Conservation (phyloP, 2,329 filamentous ascomycete genomes). For the Monosporascus sp. region DNA sequence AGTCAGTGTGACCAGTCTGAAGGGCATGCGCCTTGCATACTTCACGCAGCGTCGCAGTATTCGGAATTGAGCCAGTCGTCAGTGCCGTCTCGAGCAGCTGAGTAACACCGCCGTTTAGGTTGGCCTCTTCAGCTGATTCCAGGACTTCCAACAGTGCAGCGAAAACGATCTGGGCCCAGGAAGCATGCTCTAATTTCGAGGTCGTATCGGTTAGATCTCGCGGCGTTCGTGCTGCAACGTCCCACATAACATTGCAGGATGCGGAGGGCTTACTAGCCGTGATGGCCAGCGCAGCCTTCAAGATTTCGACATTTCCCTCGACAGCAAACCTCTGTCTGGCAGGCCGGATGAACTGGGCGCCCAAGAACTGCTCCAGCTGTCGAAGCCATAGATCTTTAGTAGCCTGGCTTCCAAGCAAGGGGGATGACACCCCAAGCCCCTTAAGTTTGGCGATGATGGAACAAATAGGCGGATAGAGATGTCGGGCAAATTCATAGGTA, state of each 20-base stretch:
- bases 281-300: slow-evolving; percentile 36
- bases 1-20: slow-evolving; percentile 25
- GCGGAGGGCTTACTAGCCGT: slow-evolving; percentile 29
- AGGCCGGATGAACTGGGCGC: slow-evolving; percentile 46
- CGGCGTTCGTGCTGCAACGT: slow-evolving; percentile 20
- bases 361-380: slow-evolving; percentile 44
- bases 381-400: slow-evolving; percentile 36
- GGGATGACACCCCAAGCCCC: slow-evolving; percentile 15
- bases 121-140: slow-evolving; percentile 6
- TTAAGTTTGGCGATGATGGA: slow-evolving; percentile 38
- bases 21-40: slow-evolving; percentile 25
- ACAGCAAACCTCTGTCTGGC: slow-evolving; percentile 43
- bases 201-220: slow-evolving; percentile 21
- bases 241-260: slow-evolving; percentile 39
- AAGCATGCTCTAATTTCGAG: slow-evolving; percentile 23
- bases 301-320: slow-evolving; percentile 34
- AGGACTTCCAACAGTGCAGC: slow-evolving; percentile 15
- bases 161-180: slow-evolving; percentile 23
- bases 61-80: slow-evolving; percentile 27
- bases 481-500: slow-evolving; percentile 40
- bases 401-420: slow-evolving; percentile 14
- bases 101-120: slow-evolving; percentile 21
- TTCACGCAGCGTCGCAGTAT: slow-evolving; percentile 25
- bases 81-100: slow-evolving; percentile 30
- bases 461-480: slow-evolving; percentile 37